These are phyloP conservation scores for Rhodotorula toruloides DNA, from an alignment of 768 basidiomycete species.

Conservation along the genomic window DNA sequence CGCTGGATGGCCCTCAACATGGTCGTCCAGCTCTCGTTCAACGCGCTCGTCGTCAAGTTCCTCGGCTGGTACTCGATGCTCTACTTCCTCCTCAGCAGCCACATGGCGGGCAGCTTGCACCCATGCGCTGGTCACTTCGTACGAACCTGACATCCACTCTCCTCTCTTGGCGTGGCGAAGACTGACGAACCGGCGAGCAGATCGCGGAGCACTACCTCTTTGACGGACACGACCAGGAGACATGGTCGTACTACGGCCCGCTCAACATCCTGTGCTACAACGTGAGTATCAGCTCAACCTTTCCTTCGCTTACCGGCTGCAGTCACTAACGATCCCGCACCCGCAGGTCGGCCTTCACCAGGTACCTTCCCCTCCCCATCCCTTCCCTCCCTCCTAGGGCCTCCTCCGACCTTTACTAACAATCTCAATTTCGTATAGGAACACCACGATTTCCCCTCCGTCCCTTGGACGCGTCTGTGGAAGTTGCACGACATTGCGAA, in stretches of 20 bases:
- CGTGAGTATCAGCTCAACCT: no score
- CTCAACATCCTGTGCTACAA: conserved; percentile 90
- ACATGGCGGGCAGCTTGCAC: conserved; percentile 94
- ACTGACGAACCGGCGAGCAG: background rate
- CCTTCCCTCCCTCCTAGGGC: no score
- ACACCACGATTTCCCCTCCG: conserved; percentile 96
- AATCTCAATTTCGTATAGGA: conserved; percentile 54
- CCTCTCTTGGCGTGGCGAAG: background rate
- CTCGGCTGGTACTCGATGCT: conserved; percentile 53
- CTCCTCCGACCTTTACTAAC: conserved; percentile 10
- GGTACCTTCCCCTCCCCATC: no score
- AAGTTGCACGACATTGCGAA: conserved; percentile 73
- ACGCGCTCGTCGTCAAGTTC: conserved; percentile 56
- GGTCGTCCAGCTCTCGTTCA: conserved; percentile 61
- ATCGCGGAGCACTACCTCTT: conserved; percentile 92
- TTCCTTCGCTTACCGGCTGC: conserved; percentile 1
- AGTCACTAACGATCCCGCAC: background rate
- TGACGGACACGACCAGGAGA: conserved; percentile 89
- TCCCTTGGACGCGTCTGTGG: conserved; percentile 90
- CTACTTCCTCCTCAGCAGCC: conserved; percentile 81
- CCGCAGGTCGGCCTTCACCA: background rate
- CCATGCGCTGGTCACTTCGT: conserved; percentile 90
- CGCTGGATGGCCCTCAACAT: conserved; percentile 81
- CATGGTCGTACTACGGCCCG: conserved; percentile 91
- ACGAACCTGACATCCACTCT: background rate